Base-by-base conservation (phyloP, 192 early-diverging fungal species). In the Podila epigama region DNA sequence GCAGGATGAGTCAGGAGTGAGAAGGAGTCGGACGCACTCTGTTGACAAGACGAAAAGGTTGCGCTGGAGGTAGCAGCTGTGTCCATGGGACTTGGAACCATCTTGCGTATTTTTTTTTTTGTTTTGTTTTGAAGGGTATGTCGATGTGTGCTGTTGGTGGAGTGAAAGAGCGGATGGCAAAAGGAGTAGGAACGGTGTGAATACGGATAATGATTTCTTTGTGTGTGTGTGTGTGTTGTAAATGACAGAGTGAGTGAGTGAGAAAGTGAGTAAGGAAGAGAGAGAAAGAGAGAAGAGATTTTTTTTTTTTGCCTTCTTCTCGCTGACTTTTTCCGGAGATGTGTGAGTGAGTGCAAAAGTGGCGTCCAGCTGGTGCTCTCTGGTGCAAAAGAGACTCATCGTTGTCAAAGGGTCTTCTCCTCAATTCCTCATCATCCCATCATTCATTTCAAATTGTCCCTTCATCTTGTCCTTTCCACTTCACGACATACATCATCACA, bases 1-100 rank as follows among this genome's bases (percentile, higher is more conserved):
- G 72, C 72, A 1, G 72, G 59, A 20, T 77, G 72, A 52, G 58
- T 63, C 54, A 63, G 18, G 6, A 77, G 27, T 2, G 52, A 25
- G 37, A 58, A 65, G 1, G 69, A 29, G 5, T 48, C 44, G 16
- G 0, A 20, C 13, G 44, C 6, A n/a, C 5, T 9, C 16, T 15
- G 5, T 1, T 15, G 58, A 44, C 53, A 61, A 9, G 64, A 61
- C 1, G 71, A 67, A 59, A n/a, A 75, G 60, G 44, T 67, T 12
- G 63, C 29, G 25, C 70, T 59, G 29, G 70, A 54, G 12, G 50
- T 58, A 10, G 60, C 41, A 6, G 71, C 15, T 9, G 71, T 68
- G 35, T 75, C 60, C 63, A 75, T 58, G 11, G 65, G 15, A 42
- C 60, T 75, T 4, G 58, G 15, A 3, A 56, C 15, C 18, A 57